Base-by-base conservation (phyloP, 208 protist genomes). In the Leishmania braziliensis region DNA sequence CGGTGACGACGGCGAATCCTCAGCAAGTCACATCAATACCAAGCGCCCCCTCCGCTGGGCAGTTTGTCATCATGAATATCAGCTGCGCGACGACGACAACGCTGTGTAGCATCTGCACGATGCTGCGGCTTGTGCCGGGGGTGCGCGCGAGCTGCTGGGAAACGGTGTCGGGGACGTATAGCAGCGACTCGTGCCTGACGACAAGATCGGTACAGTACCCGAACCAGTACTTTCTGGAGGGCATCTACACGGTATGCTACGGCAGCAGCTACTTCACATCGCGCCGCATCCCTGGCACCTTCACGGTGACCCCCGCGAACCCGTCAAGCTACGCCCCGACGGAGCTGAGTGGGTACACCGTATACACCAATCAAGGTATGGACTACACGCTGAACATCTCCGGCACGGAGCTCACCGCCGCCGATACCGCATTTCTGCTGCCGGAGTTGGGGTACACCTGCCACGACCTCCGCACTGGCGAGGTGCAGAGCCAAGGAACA, bases 231-330 rank as follows among this genome's bases (percentile, higher is more conserved):
- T 72, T 97, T 18, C 78, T 75, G 20, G 82, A 81, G 6, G 95
- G 95, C 26, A 78, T 33, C 43, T 98, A 94, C 82, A 98, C 92
- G 18, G 86, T 96, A 10, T 98, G 95, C 85, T 96, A 95, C 78
- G 91, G 92, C 74, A 66, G 56, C 79, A 79, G 51, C 75, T 76
- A 79, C 65, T 65, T 77, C 63, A 89, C 77, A 29, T 82, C 87
- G 16, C 89, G 88, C 14, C 95, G 93, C 70, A 54, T 98, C 9
- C 93, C 93, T 8, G 88, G 88, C 20, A 89, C 74, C 48, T 77
- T 98, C 62, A 89, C 80, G 0, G 89, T 98, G 1, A 62, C 62
- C 0, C 80, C 84, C 2, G 90, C 89, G 12, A 98, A 98, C 87
- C 95, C 95, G 18, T 77, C 82, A 29, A 80, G 53, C 79, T 97